phyloP scores from a whole-genome alignment of 2,329 filamentous ascomycete species.

The Davidsoniella neocaledoniae region DNA sequence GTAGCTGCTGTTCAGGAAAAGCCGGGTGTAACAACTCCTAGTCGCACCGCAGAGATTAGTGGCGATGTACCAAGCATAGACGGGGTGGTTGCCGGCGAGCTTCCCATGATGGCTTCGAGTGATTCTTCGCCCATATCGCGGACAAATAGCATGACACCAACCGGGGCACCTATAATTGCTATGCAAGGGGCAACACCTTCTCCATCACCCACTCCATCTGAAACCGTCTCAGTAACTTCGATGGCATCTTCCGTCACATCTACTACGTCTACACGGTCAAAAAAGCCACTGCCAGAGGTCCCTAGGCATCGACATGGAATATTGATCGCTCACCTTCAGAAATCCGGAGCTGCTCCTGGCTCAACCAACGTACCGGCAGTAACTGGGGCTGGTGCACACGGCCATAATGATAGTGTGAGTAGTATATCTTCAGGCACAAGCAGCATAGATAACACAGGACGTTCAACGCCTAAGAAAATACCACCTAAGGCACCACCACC shows the following conservation, averaged over 20 bases:
- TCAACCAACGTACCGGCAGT: background rate
- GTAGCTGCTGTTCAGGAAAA: slow-evolving; percentile 68
- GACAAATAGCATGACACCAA: slow-evolving; percentile 3
- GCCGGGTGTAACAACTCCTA: slow-evolving; percentile 67
- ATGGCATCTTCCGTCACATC: slow-evolving; percentile 2
- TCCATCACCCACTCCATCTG: background rate
- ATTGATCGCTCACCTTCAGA: slow-evolving; percentile 22
- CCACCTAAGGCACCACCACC: slow-evolving; percentile 31
- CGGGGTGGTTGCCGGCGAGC: slow-evolving; percentile 10
- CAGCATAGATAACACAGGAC: background rate
- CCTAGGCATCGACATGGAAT: slow-evolving; percentile 39
- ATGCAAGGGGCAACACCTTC: background rate
- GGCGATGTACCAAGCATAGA: slow-evolving; percentile 8
- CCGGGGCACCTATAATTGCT: slow-evolving; percentile 1
- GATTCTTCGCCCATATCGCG: slow-evolving; percentile 1
- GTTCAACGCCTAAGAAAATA: slow-evolving; percentile 21
- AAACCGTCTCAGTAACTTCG: background rate
- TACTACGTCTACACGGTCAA: slow-evolving; percentile 16
- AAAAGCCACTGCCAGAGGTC: slow-evolving; percentile 35
- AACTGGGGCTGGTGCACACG: background rate
- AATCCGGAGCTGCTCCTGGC: slow-evolving; percentile 13
- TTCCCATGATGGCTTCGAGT: slow-evolving; percentile 4
- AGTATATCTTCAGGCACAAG: background rate
- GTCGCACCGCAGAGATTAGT: slow-evolving; percentile 28
- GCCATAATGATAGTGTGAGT: background rate